Base-by-base conservation (phyloP, 495 filamentous ascomycete species). In the Aspergillus taichungensis region DNA sequence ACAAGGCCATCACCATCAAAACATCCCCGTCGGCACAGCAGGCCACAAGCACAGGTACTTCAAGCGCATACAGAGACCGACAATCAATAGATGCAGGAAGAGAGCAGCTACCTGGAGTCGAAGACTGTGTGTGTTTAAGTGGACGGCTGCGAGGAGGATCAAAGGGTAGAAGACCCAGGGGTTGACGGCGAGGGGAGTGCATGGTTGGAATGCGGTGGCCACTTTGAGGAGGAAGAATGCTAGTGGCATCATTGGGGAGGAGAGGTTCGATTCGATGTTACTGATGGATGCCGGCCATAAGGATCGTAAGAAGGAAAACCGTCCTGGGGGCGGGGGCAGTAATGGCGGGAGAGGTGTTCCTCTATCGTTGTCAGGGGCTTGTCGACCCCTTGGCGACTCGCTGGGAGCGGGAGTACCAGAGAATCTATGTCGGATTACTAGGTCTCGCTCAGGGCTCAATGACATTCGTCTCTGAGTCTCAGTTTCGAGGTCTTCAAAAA, bases 101-200 rank as follows among this genome's bases (percentile, higher is more conserved):
- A 59, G 42, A 8, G 56, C 52, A 11, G 61, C 9, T 7, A 51
- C 24, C 40, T 71, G 68, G 6, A 57, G 24, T 2, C 40, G 44
- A 6, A 63, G 12, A 18, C 57, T 64, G 31, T 43, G 59, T 6
- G 48, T 40, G 8, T 55, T 50, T 8, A 76, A 51, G 35, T 82
- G 78, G 5, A 84, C 44, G 0, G 72, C 71, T 13, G 83, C 82
- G 5, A 84, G 50, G 11, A 66, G 56, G 5, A 87, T 59, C 12
- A 87, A 58, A 29, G 81, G 76, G 52, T 83, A 87, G 28, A 71
- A 63, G 24, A 84, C 59, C 67, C 68, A 76, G 5, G 78, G 67
- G 37, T 74, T 77, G 8, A 74, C 69, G 1, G 76, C 75, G n/a
- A 76, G 61, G 0, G 84, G 84, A 10, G 67, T 68, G 60, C 84